These are phyloP conservation scores for Colletotrichum salicis DNA, from an alignment of 2,329 filamentous ascomycete genomes.

Conservation along the genomic window DNA sequence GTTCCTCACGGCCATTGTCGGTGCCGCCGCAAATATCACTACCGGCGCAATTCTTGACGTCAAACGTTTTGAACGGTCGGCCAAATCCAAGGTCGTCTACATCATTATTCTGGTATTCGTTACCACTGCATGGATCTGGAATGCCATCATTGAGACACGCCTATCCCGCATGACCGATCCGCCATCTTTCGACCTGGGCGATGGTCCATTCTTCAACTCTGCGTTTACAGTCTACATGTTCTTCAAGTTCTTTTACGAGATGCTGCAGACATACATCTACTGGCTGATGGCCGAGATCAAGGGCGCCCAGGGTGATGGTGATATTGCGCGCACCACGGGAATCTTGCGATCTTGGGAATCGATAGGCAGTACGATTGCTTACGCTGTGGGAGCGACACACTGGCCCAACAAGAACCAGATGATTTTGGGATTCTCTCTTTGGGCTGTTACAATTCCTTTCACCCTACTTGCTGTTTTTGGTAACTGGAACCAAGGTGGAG, in stretches of 20 bases:
- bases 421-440: constrained; percentile 22
- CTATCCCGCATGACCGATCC: constrained; percentile 19
- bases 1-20: constrained; percentile 27
- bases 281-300: constrained; percentile 33
- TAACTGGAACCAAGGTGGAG: constrained; percentile 17
- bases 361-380: constrained; percentile 24
- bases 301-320: constrained; percentile 27
- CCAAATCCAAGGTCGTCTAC: constrained; percentile 29
- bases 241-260: constrained; percentile 31
- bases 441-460: constrained; percentile 21
- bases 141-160: constrained; percentile 25
- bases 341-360: constrained; percentile 28
- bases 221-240: constrained; percentile 31
- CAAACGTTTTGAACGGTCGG: constrained; percentile 6
- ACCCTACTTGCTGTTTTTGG: constrained; percentile 30
- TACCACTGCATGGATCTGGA: constrained; percentile 23
- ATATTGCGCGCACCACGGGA: constrained; percentile 26
- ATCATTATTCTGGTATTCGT: constrained; percentile 16
- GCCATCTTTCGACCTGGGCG: constrained; percentile 23
- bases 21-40: constrained; percentile 16
- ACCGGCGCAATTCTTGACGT: constrained; percentile 25
- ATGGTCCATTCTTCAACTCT: constrained; percentile 25
- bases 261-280: constrained; percentile 31
- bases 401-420: constrained; percentile 33
- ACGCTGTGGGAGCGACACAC: constrained; percentile 22